These are phyloP conservation scores for Eragrostis tef DNA, from an alignment of 202 grass and related monocot species.

Conservation along the genomic window DNA sequence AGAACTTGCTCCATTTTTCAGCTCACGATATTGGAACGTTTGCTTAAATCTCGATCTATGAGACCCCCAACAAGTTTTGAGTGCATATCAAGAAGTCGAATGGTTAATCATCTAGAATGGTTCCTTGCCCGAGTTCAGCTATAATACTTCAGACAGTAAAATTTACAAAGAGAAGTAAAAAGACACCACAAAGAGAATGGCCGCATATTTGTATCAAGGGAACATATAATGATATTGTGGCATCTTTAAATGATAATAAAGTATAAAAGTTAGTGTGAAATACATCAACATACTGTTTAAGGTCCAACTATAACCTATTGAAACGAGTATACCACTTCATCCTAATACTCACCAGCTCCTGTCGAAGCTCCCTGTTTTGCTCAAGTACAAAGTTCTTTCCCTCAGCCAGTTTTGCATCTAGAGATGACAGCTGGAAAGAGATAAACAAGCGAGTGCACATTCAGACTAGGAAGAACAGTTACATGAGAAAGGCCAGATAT, in stretches of 20 bases:
- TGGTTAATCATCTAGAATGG: neutral
- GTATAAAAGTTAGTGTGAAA: neutral
- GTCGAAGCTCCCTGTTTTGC: slow-evolving; percentile 66
- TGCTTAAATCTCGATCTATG: neutral
- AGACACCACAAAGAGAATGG: neutral
- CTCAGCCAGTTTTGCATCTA: slow-evolving; percentile 65
- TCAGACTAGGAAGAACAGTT: slow-evolving; percentile 24
- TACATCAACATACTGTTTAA: slow-evolving; percentile 20
- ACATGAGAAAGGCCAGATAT: neutral
- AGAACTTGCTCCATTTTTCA: slow-evolving; percentile 13
- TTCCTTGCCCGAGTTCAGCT: too few species aligned
- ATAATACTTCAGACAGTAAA: too few species aligned
- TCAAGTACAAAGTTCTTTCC: slow-evolving; percentile 78
- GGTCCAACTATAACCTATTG: neutral
- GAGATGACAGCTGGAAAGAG: slow-evolving; percentile 54
- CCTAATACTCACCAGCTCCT: slow-evolving; percentile 71
- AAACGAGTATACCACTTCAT: neutral
- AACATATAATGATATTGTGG: too few species aligned
- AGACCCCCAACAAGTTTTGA: neutral
- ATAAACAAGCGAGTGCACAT: slow-evolving; percentile 20
- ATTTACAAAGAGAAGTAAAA: slow-evolving; percentile 18
- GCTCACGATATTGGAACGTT: neutral
- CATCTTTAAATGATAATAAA: too few species aligned
- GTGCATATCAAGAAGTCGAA: neutral
- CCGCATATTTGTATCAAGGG: too few species aligned